Evolutionary conservation across 2,329 filamentous ascomycete genomes (phyloP).

Genomic region (Fusarium sp.): DNA sequence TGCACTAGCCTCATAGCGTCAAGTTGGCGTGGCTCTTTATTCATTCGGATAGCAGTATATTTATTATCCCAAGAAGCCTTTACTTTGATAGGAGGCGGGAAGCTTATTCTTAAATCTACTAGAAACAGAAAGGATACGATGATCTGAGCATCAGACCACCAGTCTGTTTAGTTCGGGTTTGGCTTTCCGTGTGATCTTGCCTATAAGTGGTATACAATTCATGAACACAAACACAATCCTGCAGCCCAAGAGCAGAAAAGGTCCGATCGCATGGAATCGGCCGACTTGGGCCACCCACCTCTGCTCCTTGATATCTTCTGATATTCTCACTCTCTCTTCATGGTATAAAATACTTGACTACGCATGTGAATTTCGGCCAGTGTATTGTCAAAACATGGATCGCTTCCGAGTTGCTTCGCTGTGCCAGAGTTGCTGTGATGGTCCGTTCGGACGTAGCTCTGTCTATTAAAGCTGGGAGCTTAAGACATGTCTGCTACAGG

Average conservation of each 20-base stretch:
- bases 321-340: constrained; percentile 30
- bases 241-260: background rate
- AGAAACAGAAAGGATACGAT: constrained; percentile 15
- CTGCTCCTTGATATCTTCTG: background rate
- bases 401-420: constrained; percentile 27
- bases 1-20: constrained; percentile 21
- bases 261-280: background rate
- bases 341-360: constrained; percentile 38
- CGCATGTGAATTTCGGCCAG: constrained; percentile 37
- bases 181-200: background rate
- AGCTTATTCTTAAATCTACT: background rate
- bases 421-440: constrained; percentile 18
- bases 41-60: background rate
- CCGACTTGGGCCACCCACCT: background rate
- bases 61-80: background rate
- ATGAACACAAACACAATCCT: background rate
- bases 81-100: constrained; percentile 9
- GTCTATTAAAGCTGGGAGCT: constrained; percentile 33
- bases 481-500: constrained; percentile 13
- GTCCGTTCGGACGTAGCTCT: constrained; percentile 42
- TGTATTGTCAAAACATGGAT: constrained; percentile 34
- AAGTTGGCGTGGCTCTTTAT: constrained; percentile 23
- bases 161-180: background rate
- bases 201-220: background rate
- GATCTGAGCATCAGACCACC: constrained; percentile 12